These are phyloP conservation scores for Suillus ampliporus DNA, from an alignment of 768 basidiomycete genomes.

Conservation along the genomic window DNA sequence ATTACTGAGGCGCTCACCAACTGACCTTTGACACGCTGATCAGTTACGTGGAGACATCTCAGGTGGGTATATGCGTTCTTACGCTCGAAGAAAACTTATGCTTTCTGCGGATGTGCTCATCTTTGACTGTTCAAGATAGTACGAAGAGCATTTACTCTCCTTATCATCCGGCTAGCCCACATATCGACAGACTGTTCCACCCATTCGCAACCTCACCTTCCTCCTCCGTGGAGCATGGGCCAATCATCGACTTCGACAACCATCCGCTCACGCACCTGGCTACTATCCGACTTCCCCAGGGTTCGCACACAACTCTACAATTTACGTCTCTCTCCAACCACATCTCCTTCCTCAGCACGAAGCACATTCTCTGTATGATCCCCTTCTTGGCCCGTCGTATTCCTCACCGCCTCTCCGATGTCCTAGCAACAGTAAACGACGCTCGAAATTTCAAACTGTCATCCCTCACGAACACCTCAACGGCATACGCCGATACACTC, in stretches of 20 bases:
- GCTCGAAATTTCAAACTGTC: slow-evolving; percentile 34
- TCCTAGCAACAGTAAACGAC: slow-evolving; percentile 41
- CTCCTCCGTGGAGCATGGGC: neutral
- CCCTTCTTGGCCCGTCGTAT: slow-evolving; percentile 47
- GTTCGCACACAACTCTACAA: slow-evolving; percentile 32
- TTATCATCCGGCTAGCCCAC: slow-evolving; percentile 2
- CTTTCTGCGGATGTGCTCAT: too few relatives aligned
- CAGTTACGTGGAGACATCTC: slow-evolving; percentile 3
- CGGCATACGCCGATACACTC: slow-evolving; percentile 30
- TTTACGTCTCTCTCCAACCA: slow-evolving; percentile 46
- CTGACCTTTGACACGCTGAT: neutral
- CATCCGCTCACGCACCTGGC: slow-evolving; percentile 19
- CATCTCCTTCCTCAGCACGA: slow-evolving; percentile 39
- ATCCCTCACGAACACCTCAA: slow-evolving; percentile 47
- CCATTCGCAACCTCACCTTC: slow-evolving; percentile 10
- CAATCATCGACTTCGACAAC: slow-evolving; percentile 30
- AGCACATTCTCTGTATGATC: slow-evolving; percentile 48
- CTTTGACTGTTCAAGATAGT: neutral
- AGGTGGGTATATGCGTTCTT: slow-evolving; percentile 28
- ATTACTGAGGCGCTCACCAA: slow-evolving; percentile 1
- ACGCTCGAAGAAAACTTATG: neutral
- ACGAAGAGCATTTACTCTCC: neutral
- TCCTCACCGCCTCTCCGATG: slow-evolving; percentile 41
- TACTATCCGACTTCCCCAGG: slow-evolving; percentile 16
- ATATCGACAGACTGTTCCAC: slow-evolving; percentile 20